Evolutionary conservation across 768 basidiomycete species (phyloP).

Genomic region (Omphalotus guepiniiformis): DNA sequence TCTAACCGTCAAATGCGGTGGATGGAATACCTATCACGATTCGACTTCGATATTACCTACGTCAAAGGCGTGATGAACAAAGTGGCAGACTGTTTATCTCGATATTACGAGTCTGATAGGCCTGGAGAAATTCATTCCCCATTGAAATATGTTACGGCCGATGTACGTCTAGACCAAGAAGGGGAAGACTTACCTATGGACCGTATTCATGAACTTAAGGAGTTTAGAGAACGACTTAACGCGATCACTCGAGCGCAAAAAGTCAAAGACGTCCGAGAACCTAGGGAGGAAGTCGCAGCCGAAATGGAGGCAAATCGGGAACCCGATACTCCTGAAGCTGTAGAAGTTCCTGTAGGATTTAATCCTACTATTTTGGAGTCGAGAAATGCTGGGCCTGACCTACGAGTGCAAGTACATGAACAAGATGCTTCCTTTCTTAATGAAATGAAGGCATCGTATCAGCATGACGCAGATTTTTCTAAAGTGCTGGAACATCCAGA

Average conservation of each 20-base stretch:
- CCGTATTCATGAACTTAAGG: background rate
- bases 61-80: slow-evolving; percentile 9
- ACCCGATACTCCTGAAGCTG: background rate
- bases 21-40: slow-evolving; percentile 18
- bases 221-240: too few species aligned
- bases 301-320: background rate
- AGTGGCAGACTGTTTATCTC: slow-evolving; percentile 9
- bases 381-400: background rate
- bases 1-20: slow-evolving; percentile 12
- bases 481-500: background rate
- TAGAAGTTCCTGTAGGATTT: background rate
- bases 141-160: slow-evolving; percentile 9
- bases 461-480: background rate
- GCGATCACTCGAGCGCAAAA: background rate
- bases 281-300: background rate
- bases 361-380: background rate
- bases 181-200: slow-evolving; percentile 5
- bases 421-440: background rate
- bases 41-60: slow-evolving; percentile 12
- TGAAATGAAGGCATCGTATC: background rate
- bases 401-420: background rate
- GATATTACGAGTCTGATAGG: slow-evolving; percentile 10
- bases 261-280: background rate
- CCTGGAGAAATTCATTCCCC: background rate
- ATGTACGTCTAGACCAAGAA: slow-evolving; percentile 9